Evolutionary conservation across 768 basidiomycete species (phyloP), one percentile per base, ranked within the genome.

Genomic region (Tylopilus sp.): DNA sequence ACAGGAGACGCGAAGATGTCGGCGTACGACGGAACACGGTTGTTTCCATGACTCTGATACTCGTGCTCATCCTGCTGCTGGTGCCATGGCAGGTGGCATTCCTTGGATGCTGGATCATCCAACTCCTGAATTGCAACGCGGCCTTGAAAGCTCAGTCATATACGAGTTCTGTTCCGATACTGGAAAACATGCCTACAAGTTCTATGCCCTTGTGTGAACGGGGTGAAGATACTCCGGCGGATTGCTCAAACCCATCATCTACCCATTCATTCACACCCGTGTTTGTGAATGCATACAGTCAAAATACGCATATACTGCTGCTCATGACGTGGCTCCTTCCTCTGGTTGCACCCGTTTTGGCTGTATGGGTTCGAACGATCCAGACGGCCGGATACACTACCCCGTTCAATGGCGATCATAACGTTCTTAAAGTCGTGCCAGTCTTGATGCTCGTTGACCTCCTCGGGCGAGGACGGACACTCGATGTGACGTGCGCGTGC

Each of bases 71-170:
- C 35, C 79, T 86, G 52, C 56, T 89, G 35, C 71, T 93, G 47
- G 74, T 95, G n/a, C 94, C 94, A 0, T 92, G 91, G 82, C 94
- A 97, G 69, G 88, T 95, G 10, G 92, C 88, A 5, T 94, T 88
- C 69, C 76, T 95, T 21, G 85, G 89, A 18, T 84, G 84, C 57
- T 91, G 90, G 83, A 53, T 85, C n/a, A 81, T 88, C 45, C 91
- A 92, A 53, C 70, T 91, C 40, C 72, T 80, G 59, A 85, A 81
- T 33, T 90, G 86, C 57, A 77, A 77, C 17, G 70, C 66, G 33
- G 47, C 57, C 31, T 38, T 40, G 38, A 51, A 58, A 44, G 36
- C 48, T 28, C 56, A 55, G 28, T 23, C 40, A 7, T 57, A 56
- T 23, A 60, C 57, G 17, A 64, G 66, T 18, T 59, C 63, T 43